phyloP scores from a whole-genome alignment of 2,329 filamentous ascomycete genomes.

The Beauveria bassiana region DNA sequence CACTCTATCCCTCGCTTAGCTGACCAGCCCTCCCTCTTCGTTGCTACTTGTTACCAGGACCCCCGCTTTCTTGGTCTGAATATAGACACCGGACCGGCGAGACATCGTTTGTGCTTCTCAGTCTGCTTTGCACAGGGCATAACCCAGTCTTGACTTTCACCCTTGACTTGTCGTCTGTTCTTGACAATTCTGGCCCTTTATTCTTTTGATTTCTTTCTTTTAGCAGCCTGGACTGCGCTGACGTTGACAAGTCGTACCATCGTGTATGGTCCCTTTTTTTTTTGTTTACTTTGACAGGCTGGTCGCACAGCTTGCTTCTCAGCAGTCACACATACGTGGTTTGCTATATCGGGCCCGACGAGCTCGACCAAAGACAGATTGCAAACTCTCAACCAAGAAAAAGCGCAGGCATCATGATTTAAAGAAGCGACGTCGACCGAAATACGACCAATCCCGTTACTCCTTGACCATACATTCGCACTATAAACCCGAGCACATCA shows the following conservation, averaged over 20 bases:
- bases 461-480: not conserved
- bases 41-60: slow-evolving; percentile 9
- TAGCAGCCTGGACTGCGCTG: not conserved
- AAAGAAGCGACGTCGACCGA: not conserved
- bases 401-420: slow-evolving; percentile 2
- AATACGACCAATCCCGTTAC: not conserved
- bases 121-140: not conserved
- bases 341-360: not conserved
- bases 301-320: not conserved
- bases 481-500: not conserved
- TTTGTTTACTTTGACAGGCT: not conserved
- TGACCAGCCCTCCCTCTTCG: not conserved
- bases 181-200: not conserved
- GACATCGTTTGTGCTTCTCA: slow-evolving; percentile 1
- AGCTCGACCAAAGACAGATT: not conserved
- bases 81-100: slow-evolving; percentile 1
- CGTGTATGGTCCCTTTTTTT: not conserved
- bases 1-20: not conserved
- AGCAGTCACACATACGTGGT: not conserved
- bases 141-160: not conserved
- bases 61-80: slow-evolving; percentile 5
- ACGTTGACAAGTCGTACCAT: not conserved
- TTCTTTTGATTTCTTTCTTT: not conserved
- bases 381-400: not conserved
- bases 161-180: not conserved